phyloP scores from a whole-genome alignment of 2,329 filamentous ascomycete genomes.

The Colletotrichum horii region DNA sequence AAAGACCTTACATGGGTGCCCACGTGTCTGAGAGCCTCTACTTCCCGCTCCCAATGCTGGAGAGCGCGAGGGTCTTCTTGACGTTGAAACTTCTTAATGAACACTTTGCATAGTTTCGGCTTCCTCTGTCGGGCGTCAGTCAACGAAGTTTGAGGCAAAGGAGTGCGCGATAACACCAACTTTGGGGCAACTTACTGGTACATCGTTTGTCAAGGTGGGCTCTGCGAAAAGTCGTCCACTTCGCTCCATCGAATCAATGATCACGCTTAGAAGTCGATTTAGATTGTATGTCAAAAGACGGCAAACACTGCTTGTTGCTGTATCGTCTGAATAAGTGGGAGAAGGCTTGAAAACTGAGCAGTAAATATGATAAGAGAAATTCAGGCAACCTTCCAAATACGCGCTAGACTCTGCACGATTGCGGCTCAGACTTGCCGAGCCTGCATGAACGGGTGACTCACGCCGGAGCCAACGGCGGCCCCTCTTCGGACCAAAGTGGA shows the following conservation, averaged over 20 bases:
- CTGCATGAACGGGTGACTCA: neutral
- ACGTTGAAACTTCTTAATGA: neutral
- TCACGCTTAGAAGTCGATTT: too few species aligned
- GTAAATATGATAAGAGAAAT: neutral
- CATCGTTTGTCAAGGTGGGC: neutral
- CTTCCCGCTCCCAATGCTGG: neutral
- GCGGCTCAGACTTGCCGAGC: neutral
- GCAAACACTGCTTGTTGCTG: neutral
- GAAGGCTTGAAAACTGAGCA: neutral
- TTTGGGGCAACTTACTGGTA: neutral
- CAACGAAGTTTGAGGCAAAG: neutral
- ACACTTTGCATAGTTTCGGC: neutral
- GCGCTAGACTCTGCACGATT: neutral
- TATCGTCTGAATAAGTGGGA: neutral
- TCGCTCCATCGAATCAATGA: neutral
- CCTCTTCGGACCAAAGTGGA: neutral
- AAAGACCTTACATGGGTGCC: neutral
- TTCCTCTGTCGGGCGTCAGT: neutral
- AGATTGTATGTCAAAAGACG: neutral
- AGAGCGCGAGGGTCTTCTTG: neutral
- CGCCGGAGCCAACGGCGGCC: neutral
- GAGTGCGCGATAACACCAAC: fast-evolving
- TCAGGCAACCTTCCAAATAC: neutral
- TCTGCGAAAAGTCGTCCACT: neutral
- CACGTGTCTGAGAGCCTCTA: neutral